Conservation (phyloP, 768 basidiomycete genomes). For the Melanogaster broomeanus region DNA sequence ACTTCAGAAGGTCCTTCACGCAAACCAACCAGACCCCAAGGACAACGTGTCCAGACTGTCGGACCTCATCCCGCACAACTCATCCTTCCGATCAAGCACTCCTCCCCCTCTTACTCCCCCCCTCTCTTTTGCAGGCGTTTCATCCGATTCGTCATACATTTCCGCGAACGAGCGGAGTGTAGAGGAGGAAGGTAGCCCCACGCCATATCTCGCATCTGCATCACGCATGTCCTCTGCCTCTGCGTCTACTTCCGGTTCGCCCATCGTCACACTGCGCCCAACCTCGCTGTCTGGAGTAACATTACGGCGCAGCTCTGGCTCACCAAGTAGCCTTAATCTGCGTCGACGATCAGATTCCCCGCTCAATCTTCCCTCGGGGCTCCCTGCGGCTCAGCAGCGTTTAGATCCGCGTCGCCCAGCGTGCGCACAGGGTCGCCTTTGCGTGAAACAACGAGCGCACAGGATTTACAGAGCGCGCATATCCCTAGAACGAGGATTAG, state of each 20-base stretch:
- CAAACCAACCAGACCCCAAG: conserved; percentile 9
- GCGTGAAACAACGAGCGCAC: conserved; percentile 20
- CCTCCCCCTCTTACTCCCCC: conserved; percentile 24
- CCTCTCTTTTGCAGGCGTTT: conserved; percentile 14
- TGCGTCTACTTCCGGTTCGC: background rate
- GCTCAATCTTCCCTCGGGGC: conserved; percentile 13
- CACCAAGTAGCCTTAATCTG: conserved; percentile 18
- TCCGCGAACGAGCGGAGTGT: conserved; percentile 11
- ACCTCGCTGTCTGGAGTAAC: conserved; percentile 8
- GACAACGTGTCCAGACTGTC: conserved; percentile 22
- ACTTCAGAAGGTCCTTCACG: conserved; percentile 22
- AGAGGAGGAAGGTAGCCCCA: conserved; percentile 6
- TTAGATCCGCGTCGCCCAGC: conserved; percentile 22
- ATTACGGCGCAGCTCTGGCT: conserved; percentile 16
- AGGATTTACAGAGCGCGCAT: conserved; percentile 19
- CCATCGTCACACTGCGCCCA: conserved; percentile 2
- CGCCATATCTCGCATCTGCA: conserved; percentile 1
- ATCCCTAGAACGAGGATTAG: conserved; percentile 47
- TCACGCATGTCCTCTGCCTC: conserved; percentile 5
- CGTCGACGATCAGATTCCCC: conserved; percentile 26
- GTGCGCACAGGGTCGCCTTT: conserved; percentile 29
- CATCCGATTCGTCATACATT: conserved; percentile 16
- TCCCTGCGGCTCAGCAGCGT: conserved; percentile 17
- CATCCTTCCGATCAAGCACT: conserved; percentile 27
- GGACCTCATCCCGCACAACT: conserved; percentile 23